Evolutionary conservation across 768 basidiomycete species (phyloP).

Genomic region (Tephrocybe sp.): DNA sequence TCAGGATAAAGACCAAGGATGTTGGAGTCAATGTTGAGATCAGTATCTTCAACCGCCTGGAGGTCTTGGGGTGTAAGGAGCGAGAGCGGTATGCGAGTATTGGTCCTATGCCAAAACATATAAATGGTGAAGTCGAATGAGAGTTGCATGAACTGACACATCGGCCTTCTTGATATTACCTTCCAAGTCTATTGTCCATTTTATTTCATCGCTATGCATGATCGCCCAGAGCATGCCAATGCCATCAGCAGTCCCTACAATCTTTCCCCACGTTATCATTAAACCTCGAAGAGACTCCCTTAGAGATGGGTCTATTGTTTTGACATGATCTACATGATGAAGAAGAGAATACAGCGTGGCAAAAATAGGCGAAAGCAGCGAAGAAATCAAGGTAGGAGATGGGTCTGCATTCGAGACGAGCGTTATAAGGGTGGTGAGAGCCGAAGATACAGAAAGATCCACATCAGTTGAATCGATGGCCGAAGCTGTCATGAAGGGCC

Average conservation of each 20-base stretch:
- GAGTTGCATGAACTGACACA: conserved; percentile 35
- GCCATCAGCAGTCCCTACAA: conserved; percentile 52
- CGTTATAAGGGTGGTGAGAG: conserved; percentile 49
- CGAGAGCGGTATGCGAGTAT: conserved; percentile 26
- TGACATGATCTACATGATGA: conserved; percentile 48
- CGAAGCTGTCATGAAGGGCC: conserved; percentile 36
- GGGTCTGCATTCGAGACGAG: conserved; percentile 79
- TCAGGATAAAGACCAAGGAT: conserved; percentile 73
- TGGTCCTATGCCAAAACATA: conserved; percentile 17
- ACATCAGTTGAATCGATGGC: neutral
- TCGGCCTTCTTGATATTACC: conserved; percentile 44
- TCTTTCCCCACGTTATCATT: conserved; percentile 73
- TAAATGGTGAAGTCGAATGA: neutral
- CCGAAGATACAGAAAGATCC: conserved; percentile 12
- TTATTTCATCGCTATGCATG: conserved; percentile 42
- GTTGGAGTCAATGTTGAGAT: conserved; percentile 49
- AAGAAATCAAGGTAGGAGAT: conserved; percentile 61
- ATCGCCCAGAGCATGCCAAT: conserved; percentile 57
- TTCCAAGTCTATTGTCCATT: conserved; percentile 57
- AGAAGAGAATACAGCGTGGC: conserved; percentile 64
- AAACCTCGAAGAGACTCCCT: conserved; percentile 59
- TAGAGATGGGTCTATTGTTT: conserved; percentile 62
- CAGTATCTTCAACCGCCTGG: conserved; percentile 35
- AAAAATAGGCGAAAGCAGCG: conserved; percentile 66
- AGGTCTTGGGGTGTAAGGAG: conserved; percentile 54